Conservation (phyloP, 2,329 filamentous ascomycete genomes). For the Diplodia intermedia region DNA sequence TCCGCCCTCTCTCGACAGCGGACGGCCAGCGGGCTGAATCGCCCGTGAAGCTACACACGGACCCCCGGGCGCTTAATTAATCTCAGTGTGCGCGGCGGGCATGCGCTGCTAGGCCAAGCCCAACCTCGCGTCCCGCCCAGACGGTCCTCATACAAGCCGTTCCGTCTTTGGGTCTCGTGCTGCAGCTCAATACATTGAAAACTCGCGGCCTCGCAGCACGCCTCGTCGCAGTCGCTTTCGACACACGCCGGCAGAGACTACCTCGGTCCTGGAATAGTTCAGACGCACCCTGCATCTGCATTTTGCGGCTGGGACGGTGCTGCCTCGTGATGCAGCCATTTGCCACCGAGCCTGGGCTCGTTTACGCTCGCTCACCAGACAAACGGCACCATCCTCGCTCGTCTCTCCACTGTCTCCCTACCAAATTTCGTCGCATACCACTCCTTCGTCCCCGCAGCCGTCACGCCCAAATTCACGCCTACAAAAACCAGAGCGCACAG, state of each 20-base stretch:
- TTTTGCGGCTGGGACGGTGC: background rate
- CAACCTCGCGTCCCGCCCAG: conserved; percentile 12
- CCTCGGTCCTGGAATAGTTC: too few species aligned
- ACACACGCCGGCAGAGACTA: conserved; percentile 4
- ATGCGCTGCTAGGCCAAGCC: conserved; percentile 18
- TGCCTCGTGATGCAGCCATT: background rate
- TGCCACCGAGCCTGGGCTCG: background rate
- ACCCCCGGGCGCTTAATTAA: conserved; percentile 31
- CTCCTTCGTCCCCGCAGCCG: conserved; percentile 75
- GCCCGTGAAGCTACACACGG: conserved; percentile 24
- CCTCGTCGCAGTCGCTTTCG: background rate
- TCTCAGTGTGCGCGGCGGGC: conserved; percentile 19
- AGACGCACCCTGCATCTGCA: background rate
- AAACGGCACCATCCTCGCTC: conserved; percentile 79
- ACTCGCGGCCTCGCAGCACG: background rate
- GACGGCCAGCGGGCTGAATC: conserved; percentile 13
- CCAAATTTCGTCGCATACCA: conserved; percentile 86
- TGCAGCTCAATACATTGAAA: conserved; percentile 26
- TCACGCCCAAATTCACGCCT: conserved; percentile 78
- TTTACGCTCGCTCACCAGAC: conserved; percentile 46
- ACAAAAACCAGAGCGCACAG: conserved; percentile 76
- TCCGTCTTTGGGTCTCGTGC: conserved; percentile 6
- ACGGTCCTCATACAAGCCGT: conserved; percentile 17
- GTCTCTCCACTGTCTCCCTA: conserved; percentile 63
- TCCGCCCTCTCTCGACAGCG: conserved; percentile 6